Evolutionary conservation across 257 asterid species (phyloP).

Genomic region (Solanum bukasovii): DNA sequence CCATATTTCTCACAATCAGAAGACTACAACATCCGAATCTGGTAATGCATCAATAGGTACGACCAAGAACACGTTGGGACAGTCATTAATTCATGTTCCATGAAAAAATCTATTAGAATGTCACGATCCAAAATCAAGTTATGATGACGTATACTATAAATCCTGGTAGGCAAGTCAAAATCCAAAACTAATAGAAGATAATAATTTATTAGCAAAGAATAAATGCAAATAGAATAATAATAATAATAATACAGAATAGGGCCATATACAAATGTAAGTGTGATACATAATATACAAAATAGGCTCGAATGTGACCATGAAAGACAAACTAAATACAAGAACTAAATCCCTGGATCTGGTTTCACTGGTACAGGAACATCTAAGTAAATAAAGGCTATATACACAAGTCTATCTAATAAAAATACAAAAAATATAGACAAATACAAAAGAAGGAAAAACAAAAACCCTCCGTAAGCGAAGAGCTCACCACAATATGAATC

Average conservation of each 20-base stretch:
- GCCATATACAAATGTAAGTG: too few relatives aligned
- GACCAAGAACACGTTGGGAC: too few relatives aligned
- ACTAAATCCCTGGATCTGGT: not conserved
- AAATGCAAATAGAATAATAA: too few relatives aligned
- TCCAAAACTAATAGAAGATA: too few relatives aligned
- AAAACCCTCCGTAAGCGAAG: rapidly evolving
- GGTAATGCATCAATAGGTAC: not conserved
- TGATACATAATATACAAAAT: too few relatives aligned
- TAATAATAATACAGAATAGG: too few relatives aligned
- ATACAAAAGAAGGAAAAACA: not conserved
- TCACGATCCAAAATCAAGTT: too few relatives aligned
- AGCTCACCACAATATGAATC: too few relatives aligned
- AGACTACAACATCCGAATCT: not conserved
- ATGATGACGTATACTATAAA: too few relatives aligned
- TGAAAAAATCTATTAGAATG: too few relatives aligned
- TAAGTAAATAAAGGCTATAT: too few relatives aligned
- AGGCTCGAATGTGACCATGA: not conserved
- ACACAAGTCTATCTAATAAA: not conserved
- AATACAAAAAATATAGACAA: not conserved
- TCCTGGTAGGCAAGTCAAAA: not conserved
- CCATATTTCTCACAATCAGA: not conserved
- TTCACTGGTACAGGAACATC: not conserved
- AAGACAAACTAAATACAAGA: not conserved
- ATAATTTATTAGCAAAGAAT: not conserved
- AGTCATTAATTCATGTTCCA: too few relatives aligned